Evolutionary conservation across 2,329 filamentous ascomycete genomes (phyloP), one percentile per base, ranked within the genome.

Genomic region (Aspergillus hiratsukae): DNA sequence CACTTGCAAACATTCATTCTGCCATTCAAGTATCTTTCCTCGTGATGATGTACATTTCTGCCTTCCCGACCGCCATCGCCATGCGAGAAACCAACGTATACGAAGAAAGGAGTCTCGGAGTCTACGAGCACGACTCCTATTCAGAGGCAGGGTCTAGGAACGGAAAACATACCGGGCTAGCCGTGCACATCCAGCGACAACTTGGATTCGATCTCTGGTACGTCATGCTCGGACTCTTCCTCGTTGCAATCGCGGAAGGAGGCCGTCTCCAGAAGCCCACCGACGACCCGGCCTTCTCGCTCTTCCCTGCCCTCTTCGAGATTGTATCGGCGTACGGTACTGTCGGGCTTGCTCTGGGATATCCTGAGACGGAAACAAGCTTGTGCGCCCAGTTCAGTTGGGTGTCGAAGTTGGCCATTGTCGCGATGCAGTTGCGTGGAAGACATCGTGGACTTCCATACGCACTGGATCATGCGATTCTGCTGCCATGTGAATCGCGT

Each of bases 41-140:
- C 73, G 87, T 97, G 71, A 97, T 97, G 93, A 97, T 97, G 93
- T 97, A 97, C 75, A 96, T 97, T 59, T 96, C 92, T 55, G 89
- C 96, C 58, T 95, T 96, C 64, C 93, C 93, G 3, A 95, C 97
- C 64, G 93, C 93, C 69, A 97, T 97, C 66, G 92, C 90, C 5
- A 88, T 97, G 62, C 90, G 93, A 48, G 82, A 89, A 62, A 97
- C 93, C 57, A 97, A 97, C 71, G 92, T 97, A 2, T 97, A 97
- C 77, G 93, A 97, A 74, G 93, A 97, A 70, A 77, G 80, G 46
- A 81, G 80, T 48, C 70, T 88, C 1, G 85, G 83, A 0, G 79
- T 86, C 27, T 87, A 85, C 63, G 75, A 78, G 7, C 69, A 72
- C 4, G 78, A 80, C 1, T 72, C 76, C 3, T 72, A 75, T 35